Percentiles rank a stretch among this genome's conserved stretches.
Evolutionary conservation across 1,284 basidiomycete genomes (phyloP).

Genomic region (Ganoderma sinense): DNA sequence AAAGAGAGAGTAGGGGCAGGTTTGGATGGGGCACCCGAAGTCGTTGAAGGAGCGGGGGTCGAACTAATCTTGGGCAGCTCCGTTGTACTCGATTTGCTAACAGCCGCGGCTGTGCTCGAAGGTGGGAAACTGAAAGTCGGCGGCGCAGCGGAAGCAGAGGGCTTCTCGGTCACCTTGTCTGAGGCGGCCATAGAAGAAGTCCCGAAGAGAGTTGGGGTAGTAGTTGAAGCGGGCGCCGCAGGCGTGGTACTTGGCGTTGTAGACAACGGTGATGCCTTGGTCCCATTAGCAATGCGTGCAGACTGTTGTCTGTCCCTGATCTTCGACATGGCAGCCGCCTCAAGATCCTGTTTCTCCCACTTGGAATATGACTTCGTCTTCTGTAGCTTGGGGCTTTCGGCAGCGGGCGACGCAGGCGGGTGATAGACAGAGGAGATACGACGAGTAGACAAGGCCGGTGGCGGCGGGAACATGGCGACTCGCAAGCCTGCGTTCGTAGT

Average conservation of each 20-base stretch:
- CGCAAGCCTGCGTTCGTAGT: conserved; percentile 48
- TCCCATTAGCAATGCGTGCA: conserved; percentile 26
- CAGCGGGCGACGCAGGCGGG: conserved; percentile 42
- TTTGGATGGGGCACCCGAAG: conserved; percentile 21
- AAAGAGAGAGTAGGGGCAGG: conserved; percentile 24
- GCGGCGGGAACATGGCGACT: conserved; percentile 47
- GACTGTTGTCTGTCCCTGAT: conserved; percentile 38
- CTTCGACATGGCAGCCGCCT: conserved; percentile 74
- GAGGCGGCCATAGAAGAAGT: conserved; percentile 17
- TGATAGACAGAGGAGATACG: conserved; percentile 48
- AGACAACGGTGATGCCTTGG: conserved; percentile 25
- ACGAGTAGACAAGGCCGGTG: conserved; percentile 39
- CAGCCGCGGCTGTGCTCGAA: conserved; percentile 5
- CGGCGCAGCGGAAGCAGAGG: conserved; percentile 6
- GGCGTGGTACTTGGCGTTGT: background rate
- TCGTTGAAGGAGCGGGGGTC: conserved; percentile 11
- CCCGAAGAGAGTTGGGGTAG: conserved; percentile 26
- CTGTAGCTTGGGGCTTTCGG: conserved; percentile 60
- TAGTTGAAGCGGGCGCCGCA: conserved; percentile 21
- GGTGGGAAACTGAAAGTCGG: conserved; percentile 21
- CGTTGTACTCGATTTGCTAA: conserved; percentile 13
- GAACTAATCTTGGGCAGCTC: conserved; percentile 21
- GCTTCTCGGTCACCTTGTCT: conserved; percentile 21
- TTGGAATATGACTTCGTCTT: conserved; percentile 67
- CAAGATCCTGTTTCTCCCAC: conserved; percentile 84